Percentiles rank a stretch among this genome's conserved stretches.
Evolutionary conservation across 2,329 filamentous ascomycete genomes (phyloP).

Genomic region (Monilinia aucupariae): DNA sequence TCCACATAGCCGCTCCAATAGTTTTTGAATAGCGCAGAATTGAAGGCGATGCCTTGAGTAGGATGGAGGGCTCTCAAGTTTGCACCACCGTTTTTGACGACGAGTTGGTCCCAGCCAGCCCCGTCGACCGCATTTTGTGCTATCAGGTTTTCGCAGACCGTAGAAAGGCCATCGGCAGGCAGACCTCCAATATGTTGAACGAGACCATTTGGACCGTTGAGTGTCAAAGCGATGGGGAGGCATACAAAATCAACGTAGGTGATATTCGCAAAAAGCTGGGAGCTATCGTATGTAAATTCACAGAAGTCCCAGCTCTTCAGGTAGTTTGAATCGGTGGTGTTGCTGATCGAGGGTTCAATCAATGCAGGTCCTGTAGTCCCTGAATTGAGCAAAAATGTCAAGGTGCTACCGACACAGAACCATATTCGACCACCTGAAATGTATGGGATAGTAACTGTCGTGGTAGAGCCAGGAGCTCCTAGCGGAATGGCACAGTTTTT

Average conservation of each 20-base stretch:
- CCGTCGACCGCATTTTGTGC: conserved; percentile 52
- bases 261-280: conserved; percentile 62
- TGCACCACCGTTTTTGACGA: conserved; percentile 31
- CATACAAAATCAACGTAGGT: conserved; percentile 70
- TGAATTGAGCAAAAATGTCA: conserved; percentile 65
- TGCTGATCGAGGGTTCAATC: conserved; percentile 70
- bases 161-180: conserved; percentile 48
- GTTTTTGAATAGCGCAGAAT: conserved; percentile 39
- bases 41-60: conserved; percentile 35
- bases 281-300: conserved; percentile 60
- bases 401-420: conserved; percentile 55
- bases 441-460: conserved; percentile 60
- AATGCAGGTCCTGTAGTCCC: conserved; percentile 59
- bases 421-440: conserved; percentile 68
- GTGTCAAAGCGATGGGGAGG: conserved; percentile 52
- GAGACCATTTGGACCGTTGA: conserved; percentile 40
- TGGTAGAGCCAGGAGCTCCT: conserved; percentile 55
- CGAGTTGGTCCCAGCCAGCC: conserved; percentile 53
- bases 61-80: conserved; percentile 42
- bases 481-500: conserved; percentile 59
- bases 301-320: conserved; percentile 58
- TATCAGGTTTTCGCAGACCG: conserved; percentile 48
- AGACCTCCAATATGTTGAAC: conserved; percentile 52
- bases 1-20: conserved; percentile 44
- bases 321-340: conserved; percentile 57